phyloP scores from a whole-genome alignment of 2,329 filamentous ascomycete genomes.

The Leptographium procerum region DNA sequence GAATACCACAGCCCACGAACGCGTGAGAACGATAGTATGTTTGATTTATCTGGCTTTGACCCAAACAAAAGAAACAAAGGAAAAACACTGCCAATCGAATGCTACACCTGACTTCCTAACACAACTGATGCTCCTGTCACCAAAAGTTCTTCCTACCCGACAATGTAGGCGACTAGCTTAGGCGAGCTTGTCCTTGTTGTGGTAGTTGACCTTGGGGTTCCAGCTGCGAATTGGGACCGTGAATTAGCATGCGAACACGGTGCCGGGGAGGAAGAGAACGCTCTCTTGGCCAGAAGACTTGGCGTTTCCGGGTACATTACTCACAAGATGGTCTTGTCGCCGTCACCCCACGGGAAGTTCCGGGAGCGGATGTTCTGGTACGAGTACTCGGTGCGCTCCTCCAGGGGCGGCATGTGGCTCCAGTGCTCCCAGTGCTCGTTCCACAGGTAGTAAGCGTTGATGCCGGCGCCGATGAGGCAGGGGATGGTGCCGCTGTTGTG shows the following conservation, averaged over 20 bases:
- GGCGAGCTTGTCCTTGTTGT: conserved; percentile 72
- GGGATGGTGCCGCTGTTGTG: conserved; percentile 59
- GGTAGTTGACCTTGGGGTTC: conserved; percentile 93
- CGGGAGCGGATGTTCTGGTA: conserved; percentile 97
- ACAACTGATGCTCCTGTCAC: neutral
- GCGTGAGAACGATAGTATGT: neutral
- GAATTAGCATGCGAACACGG: neutral
- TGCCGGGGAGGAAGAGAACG: neutral
- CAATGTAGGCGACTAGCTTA: conserved; percentile 19
- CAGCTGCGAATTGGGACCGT: conserved; percentile 46
- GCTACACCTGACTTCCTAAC: neutral
- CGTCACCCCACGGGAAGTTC: conserved; percentile 92
- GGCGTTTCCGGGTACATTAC: conserved; percentile 1
- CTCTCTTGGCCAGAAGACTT: too few relatives aligned
- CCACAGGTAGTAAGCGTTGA: conserved; percentile 89
- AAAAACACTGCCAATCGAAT: neutral
- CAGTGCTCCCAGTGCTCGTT: conserved; percentile 96
- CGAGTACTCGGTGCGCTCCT: conserved; percentile 85
- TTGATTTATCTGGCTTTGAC: neutral
- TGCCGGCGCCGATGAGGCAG: conserved; percentile 54
- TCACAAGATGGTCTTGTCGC: conserved; percentile 57
- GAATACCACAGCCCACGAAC: too few relatives aligned
- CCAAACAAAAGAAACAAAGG: neutral
- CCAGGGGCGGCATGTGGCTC: conserved; percentile 70
- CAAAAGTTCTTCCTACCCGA: neutral